Conservation (phyloP, 768 basidiomycete genomes). For the Hirschioporus abietinus region DNA sequence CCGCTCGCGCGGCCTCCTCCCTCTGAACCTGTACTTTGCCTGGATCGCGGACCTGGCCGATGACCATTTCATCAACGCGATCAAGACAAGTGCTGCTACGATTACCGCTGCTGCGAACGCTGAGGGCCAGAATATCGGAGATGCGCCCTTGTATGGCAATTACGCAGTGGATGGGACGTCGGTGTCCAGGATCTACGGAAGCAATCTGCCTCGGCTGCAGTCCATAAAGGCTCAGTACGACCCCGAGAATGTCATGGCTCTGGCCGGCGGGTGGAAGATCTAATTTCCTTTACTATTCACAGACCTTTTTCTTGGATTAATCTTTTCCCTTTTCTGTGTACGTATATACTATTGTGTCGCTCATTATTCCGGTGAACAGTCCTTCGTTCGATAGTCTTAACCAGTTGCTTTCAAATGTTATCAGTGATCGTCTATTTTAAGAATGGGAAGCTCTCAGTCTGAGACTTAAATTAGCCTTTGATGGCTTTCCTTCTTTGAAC, state of each 20-base stretch:
- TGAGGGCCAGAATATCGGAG: slow-evolving; percentile 15
- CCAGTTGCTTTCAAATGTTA: no score
- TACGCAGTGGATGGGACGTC: slow-evolving; percentile 13
- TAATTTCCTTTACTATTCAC: not conserved
- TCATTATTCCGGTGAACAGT: no score
- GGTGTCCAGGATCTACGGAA: slow-evolving; percentile 15
- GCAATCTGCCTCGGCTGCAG: slow-evolving; percentile 12
- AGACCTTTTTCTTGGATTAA: no score
- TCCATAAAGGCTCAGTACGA: slow-evolving; percentile 10
- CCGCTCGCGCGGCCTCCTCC: slow-evolving; percentile 32
- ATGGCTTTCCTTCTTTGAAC: no score
- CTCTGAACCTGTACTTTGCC: slow-evolving; percentile 41
- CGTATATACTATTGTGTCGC: no score
- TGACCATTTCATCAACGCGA: slow-evolving; percentile 33
- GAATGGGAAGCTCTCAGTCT: no score
- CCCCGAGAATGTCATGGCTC: slow-evolving; percentile 18
- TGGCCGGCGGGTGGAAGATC: slow-evolving; percentile 19
- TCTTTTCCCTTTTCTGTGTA: no score
- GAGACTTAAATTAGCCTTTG: no score
- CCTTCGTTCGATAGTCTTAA: no score
- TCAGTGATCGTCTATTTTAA: no score
- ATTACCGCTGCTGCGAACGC: slow-evolving; percentile 34
- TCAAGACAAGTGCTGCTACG: slow-evolving; percentile 31
- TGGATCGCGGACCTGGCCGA: slow-evolving; percentile 40
- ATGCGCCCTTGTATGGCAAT: slow-evolving; percentile 13